A percentile compares a stretch with the other conserved stretches of the same genome.
These are phyloP conservation scores for Oldenlandia corymbosa DNA, from an alignment of 257 asterid species.

Conservation along the genomic window DNA sequence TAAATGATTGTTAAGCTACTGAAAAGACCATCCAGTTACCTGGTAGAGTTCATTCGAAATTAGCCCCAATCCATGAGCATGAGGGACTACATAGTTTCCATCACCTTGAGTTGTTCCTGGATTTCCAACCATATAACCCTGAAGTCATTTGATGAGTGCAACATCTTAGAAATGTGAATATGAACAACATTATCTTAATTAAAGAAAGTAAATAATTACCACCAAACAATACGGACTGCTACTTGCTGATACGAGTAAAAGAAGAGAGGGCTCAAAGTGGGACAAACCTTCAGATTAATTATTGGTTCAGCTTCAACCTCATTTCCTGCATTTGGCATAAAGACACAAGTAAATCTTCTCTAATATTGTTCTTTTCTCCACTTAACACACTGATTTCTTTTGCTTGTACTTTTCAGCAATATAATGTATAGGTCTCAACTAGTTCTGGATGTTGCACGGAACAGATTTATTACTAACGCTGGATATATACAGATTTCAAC, in stretches of 20 bases:
- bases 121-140: slow-evolving; percentile 31
- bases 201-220: too few relatives aligned
- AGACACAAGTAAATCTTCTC: too few relatives aligned
- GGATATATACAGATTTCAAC: not conserved
- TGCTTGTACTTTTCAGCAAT: too few relatives aligned
- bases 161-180: not conserved
- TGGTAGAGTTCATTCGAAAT: slow-evolving; percentile 32
- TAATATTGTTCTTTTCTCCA: not conserved
- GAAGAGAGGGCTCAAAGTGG: not conserved
- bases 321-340: slow-evolving; percentile 18
- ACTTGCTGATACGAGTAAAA: not conserved
- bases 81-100: not conserved
- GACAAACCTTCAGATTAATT: slow-evolving; percentile 20
- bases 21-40: slow-evolving; percentile 16
- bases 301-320: slow-evolving; percentile 12
- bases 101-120: not conserved
- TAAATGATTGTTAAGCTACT: not conserved
- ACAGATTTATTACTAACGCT: too few relatives aligned
- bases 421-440: too few relatives aligned
- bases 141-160: not conserved
- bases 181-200: not conserved
- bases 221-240: not conserved
- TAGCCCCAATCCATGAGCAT: slow-evolving; percentile 28
- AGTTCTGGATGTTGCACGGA: too few relatives aligned
- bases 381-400: too few relatives aligned